A percentile compares a stretch with the other conserved stretches of the same genome.
Evolutionary conservation across 768 basidiomycete genomes (phyloP).

Genomic region (Boletales sp.): DNA sequence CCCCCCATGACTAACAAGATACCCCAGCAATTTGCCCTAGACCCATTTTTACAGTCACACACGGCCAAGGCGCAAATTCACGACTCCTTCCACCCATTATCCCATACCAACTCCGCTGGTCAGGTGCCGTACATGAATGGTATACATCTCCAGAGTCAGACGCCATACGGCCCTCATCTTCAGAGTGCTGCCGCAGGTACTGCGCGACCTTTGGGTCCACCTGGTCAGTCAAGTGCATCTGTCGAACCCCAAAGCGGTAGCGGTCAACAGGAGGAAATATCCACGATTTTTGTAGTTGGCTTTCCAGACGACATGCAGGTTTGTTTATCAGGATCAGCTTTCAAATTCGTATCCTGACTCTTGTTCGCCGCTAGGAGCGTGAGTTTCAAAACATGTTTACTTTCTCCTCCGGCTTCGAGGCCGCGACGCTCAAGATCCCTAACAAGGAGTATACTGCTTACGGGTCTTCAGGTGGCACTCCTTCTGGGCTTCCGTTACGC

Average conservation of each 20-base stretch:
- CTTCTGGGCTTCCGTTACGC: constrained; percentile 34
- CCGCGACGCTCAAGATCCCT: constrained; percentile 96
- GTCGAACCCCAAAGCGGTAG: constrained; percentile 21
- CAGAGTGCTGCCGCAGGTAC: constrained; percentile 31
- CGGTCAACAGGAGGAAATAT: constrained; percentile 76
- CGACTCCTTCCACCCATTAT: constrained; percentile 30
- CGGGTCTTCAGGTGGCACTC: constrained; percentile 40
- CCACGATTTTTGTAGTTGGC: constrained; percentile 96
- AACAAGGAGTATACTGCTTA: constrained; percentile 86
- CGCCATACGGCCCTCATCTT: constrained; percentile 71
- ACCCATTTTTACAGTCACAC: constrained; percentile 33
- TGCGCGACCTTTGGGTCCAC: constrained; percentile 27
- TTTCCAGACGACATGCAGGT: constrained; percentile 99
- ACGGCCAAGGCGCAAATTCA: constrained; percentile 29
- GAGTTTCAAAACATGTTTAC: constrained; percentile 99
- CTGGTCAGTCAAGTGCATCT: constrained; percentile 25
- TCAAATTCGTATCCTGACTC: constrained; percentile 11
- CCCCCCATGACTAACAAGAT: constrained; percentile 24
- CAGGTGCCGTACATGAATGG: constrained; percentile 38
- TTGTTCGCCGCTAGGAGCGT: constrained; percentile 65
- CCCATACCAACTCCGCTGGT: constrained; percentile 28
- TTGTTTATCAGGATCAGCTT: constrained; percentile 28
- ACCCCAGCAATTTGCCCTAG: constrained; percentile 31
- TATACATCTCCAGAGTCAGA: constrained; percentile 63
- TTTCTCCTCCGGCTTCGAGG: constrained; percentile 93